These are phyloP conservation scores for Sporothrix humicola DNA, from an alignment of 2,329 filamentous ascomycete species.

Conservation along the genomic window DNA sequence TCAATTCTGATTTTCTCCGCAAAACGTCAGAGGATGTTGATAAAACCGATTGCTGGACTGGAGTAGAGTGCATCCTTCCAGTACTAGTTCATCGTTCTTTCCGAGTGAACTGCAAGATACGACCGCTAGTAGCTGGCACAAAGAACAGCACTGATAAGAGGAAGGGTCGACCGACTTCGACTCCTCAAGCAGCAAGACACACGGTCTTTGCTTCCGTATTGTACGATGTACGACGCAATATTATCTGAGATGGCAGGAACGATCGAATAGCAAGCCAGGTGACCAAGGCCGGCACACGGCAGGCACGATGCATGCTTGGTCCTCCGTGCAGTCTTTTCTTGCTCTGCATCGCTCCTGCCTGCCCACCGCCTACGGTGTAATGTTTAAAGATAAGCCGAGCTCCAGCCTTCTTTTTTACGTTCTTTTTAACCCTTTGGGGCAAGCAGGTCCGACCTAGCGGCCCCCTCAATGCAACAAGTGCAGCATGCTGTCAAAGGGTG, in stretches of 20 bases:
- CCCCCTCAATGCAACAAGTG: not conserved
- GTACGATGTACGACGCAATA: not conserved
- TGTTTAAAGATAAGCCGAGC: slow-evolving; percentile 17
- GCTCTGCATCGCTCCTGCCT: not conserved
- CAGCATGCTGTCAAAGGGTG: not conserved
- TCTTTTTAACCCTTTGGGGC: slow-evolving; percentile 31
- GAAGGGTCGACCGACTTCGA: not conserved
- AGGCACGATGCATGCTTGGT: not conserved
- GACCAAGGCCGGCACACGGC: slow-evolving; percentile 21
- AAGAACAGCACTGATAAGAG: slow-evolving; percentile 2
- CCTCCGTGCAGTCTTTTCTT: not conserved
- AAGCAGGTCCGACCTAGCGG: slow-evolving; percentile 25
- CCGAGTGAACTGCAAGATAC: not conserved
- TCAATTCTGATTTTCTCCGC: not conserved
- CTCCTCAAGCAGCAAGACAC: not conserved
- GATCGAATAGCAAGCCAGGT: not conserved
- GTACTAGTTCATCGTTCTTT: not conserved
- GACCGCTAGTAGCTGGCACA: not conserved
- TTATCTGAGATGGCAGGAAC: not conserved
- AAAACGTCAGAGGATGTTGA: not conserved
- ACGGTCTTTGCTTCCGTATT: too few species aligned
- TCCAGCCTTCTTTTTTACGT: slow-evolving; percentile 3
- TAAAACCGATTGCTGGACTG: not conserved
- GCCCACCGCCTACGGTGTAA: slow-evolving; percentile 5
- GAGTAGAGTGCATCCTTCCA: not conserved